Evolutionary conservation across 1,284 basidiomycete genomes (phyloP), one percentile per base, ranked within the genome.

Genomic region (Ceratorhiza oryzae-sativae): DNA sequence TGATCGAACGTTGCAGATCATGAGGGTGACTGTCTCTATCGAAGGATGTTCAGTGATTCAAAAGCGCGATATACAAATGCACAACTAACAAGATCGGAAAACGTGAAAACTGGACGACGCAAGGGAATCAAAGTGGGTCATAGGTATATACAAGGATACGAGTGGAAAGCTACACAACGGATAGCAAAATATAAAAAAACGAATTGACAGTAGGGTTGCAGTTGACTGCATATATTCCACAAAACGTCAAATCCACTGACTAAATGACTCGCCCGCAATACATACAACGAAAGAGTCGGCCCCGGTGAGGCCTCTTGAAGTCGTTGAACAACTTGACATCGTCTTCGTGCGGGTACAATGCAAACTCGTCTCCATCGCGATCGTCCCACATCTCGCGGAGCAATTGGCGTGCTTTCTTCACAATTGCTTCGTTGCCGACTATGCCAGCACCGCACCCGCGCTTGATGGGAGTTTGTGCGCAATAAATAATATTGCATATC

Each of bases 401-500:
- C 9, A 42, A 12, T 1, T 15, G 36, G 18, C 65, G 51, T 13
- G 65, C 65, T 30, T 68, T 42, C 1, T 12, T 36, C 15, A 68
- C 65, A 27, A 68, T 27, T 4, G 13, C 2, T 27, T 41, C 51
- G 13, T 39, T 68, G 13, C 65, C 65, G 15, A 68, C 51, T 20
- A 68, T 34, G 23, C 65, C 65, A 30, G 55, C 42, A 27, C 18
- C 30, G 5, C 41, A 3, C 27, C 65, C 65, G 9, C 65, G 49
- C 12, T n/a, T 46, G 34, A 68, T 68, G 1, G 65, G 51, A 3
- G 23, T 30, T 18, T 27, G 39, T 4, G 65, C 65, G 25, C 65
- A 68, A 34, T 41, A 56, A 10, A 68, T 13, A 2, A 68, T 4
- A 15, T 41, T 27, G 2, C 15, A 27, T 10, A 68, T 68, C 18